phyloP scores from a whole-genome alignment of 345 rosid genomes.

The Lepidium didymum region DNA sequence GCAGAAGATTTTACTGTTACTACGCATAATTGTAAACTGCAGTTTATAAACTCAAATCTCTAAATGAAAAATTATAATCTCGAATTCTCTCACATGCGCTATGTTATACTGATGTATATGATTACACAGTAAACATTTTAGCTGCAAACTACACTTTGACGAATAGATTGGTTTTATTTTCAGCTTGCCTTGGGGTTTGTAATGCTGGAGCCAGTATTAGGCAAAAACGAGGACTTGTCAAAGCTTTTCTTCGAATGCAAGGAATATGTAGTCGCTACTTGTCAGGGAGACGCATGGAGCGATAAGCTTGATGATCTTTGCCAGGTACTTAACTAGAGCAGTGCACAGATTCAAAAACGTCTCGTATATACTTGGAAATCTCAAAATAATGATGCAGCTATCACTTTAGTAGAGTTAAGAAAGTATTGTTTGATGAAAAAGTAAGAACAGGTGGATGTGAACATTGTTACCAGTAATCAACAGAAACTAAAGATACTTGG shows the following conservation, averaged over 20 bases:
- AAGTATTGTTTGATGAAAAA: neutral
- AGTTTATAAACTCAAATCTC: neutral
- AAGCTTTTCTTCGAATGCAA: constrained; percentile 79
- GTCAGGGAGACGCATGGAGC: constrained; percentile 50
- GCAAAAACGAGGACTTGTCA: constrained; percentile 45
- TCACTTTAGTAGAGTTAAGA: neutral
- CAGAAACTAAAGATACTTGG: neutral
- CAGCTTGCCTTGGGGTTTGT: constrained; percentile 73
- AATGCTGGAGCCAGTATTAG: constrained; percentile 53
- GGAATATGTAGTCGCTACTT: constrained; percentile 58
- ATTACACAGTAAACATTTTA: constrained; percentile 3
- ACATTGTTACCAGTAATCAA: neutral
- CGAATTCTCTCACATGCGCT: neutral
- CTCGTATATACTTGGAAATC: neutral
- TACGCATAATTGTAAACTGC: neutral
- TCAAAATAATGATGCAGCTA: neutral
- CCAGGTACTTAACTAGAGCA: constrained; percentile 43
- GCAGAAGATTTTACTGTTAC: neutral
- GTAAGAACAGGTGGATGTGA: neutral
- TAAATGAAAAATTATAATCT: neutral
- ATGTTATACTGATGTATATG: neutral
- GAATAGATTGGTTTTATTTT: constrained; percentile 17
- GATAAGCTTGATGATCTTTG: constrained; percentile 78
- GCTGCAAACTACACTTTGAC: neutral
- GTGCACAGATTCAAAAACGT: neutral